phyloP scores from a whole-genome alignment of 176 grass and related monocot genomes.

The Juncus effusus region DNA sequence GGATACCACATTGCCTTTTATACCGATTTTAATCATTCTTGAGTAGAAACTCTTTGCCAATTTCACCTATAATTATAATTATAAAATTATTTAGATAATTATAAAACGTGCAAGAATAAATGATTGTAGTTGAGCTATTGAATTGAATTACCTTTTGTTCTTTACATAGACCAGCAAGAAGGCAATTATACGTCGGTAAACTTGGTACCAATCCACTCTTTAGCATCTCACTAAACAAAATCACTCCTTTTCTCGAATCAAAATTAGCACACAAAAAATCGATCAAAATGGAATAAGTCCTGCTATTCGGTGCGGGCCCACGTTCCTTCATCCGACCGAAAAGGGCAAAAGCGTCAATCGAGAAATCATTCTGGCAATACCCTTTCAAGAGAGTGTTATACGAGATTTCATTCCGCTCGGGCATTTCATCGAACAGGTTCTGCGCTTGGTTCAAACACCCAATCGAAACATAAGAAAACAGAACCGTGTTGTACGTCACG shows the following conservation, averaged over 20 bases:
- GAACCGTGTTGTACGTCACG: conserved; percentile 25
- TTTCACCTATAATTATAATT: conserved; percentile 7
- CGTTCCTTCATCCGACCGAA: conserved; percentile 1
- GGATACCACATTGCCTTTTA: conserved; percentile 20
- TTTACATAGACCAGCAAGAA: conserved; percentile 19
- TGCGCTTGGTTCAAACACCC: conserved; percentile 12
- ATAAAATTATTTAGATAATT: too few species aligned
- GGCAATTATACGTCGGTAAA: conserved; percentile 19
- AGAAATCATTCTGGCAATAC: not conserved
- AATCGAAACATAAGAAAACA: conserved; percentile 14
- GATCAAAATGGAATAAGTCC: conserved; percentile 32
- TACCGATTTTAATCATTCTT: conserved; percentile 31
- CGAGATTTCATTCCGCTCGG: conserved; percentile 17
- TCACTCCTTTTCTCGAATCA: conserved; percentile 4
- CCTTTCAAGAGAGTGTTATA: conserved; percentile 29
- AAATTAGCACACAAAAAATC: conserved; percentile 3
- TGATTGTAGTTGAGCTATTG: too few species aligned
- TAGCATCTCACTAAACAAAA: conserved; percentile 26
- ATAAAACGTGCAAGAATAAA: too few species aligned
- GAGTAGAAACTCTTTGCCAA: conserved; percentile 20
- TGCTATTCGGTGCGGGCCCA: conserved; percentile 15
- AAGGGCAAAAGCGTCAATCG: conserved; percentile 16
- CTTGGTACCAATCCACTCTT: conserved; percentile 27
- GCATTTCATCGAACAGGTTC: conserved; percentile 39
- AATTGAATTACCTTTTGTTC: not conserved